Evolutionary conservation across 768 basidiomycete species (phyloP).

Genomic region (Suillus brevipes): DNA sequence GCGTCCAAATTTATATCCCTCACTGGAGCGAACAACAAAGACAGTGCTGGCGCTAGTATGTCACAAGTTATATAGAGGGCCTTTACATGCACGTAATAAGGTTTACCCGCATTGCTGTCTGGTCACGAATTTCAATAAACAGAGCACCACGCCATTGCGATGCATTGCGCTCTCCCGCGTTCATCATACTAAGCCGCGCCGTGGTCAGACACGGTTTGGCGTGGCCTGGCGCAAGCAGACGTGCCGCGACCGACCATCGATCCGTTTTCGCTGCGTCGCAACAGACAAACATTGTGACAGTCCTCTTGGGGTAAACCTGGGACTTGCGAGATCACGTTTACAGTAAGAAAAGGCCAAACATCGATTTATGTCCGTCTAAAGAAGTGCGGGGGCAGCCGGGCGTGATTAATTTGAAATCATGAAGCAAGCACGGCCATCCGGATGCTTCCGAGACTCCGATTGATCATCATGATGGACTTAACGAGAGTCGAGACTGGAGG

Average conservation of each 20-base stretch:
- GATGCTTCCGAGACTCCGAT: too few species aligned
- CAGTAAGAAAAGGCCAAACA: too few species aligned
- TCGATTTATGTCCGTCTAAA: too few species aligned
- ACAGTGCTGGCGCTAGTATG: not conserved
- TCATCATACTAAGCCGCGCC: not conserved
- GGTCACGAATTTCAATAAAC: not conserved
- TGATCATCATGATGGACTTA: too few species aligned
- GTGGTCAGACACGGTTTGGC: not conserved
- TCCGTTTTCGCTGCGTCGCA: not conserved
- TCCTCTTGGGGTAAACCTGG: too few species aligned
- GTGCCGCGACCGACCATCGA: too few species aligned
- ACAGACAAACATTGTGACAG: not conserved
- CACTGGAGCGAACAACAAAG: not conserved
- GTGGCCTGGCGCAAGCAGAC: not conserved
- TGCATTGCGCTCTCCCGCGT: not conserved
- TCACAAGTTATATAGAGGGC: not conserved
- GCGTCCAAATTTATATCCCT: not conserved
- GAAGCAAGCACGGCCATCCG: too few species aligned
- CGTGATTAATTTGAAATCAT: too few species aligned
- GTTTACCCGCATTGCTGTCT: not conserved
- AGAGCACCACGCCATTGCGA: not conserved
- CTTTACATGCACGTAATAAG: not conserved
- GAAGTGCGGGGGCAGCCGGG: too few species aligned
- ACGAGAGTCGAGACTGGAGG: too few species aligned
- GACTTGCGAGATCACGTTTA: too few species aligned